Evolutionary conservation across 2,329 filamentous ascomycete species (phyloP).

Genomic region (Aspergillus pseudoglaucus): DNA sequence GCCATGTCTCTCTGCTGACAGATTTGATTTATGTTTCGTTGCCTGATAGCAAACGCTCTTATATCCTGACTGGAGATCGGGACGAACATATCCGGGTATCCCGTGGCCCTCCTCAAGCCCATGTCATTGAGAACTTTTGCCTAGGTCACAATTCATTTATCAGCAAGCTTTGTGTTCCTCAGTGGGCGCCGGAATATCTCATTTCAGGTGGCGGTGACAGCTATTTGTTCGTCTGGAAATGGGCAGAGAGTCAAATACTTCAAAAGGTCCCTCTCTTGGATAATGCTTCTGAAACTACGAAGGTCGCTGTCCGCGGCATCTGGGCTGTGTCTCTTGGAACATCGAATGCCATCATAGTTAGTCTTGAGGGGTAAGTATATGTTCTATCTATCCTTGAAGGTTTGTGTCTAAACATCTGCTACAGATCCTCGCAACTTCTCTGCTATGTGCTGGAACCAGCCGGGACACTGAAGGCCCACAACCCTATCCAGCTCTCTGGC

Average conservation of each 20-base stretch:
- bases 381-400: not conserved
- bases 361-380: conserved; percentile 52
- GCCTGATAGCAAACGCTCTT: conserved; percentile 44
- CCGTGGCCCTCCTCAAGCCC: conserved; percentile 70
- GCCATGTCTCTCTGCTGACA: conserved; percentile 93
- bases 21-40: conserved; percentile 56
- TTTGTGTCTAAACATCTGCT: conserved; percentile 5
- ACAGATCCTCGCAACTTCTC: conserved; percentile 61
- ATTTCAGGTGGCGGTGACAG: conserved; percentile 84
- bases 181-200: conserved; percentile 53
- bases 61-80: conserved; percentile 62
- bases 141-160: conserved; percentile 84
- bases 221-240: conserved; percentile 75
- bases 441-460: conserved; percentile 51
- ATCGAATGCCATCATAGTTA: conserved; percentile 41
- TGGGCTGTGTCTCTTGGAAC: conserved; percentile 34
- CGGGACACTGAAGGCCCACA: conserved; percentile 45
- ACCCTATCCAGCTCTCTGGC: conserved; percentile 53
- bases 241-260: conserved; percentile 45
- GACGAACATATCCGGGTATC: conserved; percentile 87
- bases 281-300: conserved; percentile 11
- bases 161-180: conserved; percentile 63
- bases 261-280: conserved; percentile 25
- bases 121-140: conserved; percentile 85
- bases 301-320: conserved; percentile 47